phyloP scores from a whole-genome alignment of 768 basidiomycete species.

The Auricularia sp. region DNA sequence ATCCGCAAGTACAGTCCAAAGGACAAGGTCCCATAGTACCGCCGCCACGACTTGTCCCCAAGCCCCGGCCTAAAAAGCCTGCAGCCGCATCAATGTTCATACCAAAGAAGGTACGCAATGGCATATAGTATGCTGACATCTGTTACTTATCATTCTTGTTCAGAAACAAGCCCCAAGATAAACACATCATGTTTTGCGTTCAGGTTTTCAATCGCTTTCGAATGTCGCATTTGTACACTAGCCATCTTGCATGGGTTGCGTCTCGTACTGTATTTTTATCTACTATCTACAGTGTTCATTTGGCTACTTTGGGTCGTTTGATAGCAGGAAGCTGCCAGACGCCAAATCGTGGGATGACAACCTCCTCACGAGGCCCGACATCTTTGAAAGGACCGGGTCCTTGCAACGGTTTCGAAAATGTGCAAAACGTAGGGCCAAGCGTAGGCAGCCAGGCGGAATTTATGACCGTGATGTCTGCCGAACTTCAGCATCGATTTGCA shows the following conservation, averaged over 20 bases:
- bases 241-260: background rate
- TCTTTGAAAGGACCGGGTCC: constrained; percentile 20
- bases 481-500: background rate
- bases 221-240: background rate
- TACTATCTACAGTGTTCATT: background rate
- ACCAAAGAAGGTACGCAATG: constrained; percentile 35
- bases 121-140: background rate
- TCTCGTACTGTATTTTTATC: background rate
- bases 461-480: constrained; percentile 64
- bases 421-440: constrained; percentile 73
- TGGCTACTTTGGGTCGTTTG: constrained; percentile 5
- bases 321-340: constrained; percentile 83
- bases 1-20: constrained; percentile 8
- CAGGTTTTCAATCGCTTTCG: background rate
- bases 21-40: constrained; percentile 11
- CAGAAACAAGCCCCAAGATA: background rate
- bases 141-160: background rate
- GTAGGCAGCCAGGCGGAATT: constrained; percentile 82
- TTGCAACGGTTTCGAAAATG: constrained; percentile 78
- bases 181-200: background rate
- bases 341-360: constrained; percentile 79
- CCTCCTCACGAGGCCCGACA: constrained; percentile 47
- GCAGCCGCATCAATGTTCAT: constrained; percentile 42
- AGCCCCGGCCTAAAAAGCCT: constrained; percentile 31
- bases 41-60: constrained; percentile 19